Base-by-base conservation (phyloP, 257 asterid species). In the Scutellaria barbata region DNA sequence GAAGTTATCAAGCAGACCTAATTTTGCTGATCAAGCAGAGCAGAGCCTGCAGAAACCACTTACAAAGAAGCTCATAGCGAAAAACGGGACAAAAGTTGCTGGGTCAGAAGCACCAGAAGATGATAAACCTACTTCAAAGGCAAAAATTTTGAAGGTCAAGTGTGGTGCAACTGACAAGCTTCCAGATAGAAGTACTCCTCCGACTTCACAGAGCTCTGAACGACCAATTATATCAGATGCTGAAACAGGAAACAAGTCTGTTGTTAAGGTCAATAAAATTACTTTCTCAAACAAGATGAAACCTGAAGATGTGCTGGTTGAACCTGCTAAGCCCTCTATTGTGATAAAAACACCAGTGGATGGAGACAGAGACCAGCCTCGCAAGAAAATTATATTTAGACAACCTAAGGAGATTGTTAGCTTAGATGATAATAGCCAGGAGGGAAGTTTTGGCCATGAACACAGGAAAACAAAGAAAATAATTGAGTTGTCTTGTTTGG, bases 381-480 rank as follows among this genome's bases (percentile, higher is more conserved):
- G 89, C 70, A 95, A 90, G 82, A 89, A 89, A 83, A 81, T 92
- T 56, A 79, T 88, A 63, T 89, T 95, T 41, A 92, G 67, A 61
- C 67, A 87, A 54, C 95, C 96, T 7, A 95, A 85, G 76, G 98
- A 95, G 85, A 68, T 85, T 14, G 42, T 79, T 75, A 87, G 69
- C 77, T 76, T 84, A 64, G 98, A 95, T 13, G 95, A 95, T 5
- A 77, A 74, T 68, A 89, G 92, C 78, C 98, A 88, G 87, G 99
- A 95, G 54, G 99, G 95, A 76, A 89, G 95, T 72, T 74, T 78
- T 63, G 95, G 89, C 76, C 52, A 76, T 57, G 97, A 92, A 63
- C 80, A 78, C 81, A 80, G 90, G 79, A 95, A 95, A 79, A 92
- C 90, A n/a, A 92, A 83, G 83, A 95, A 85, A 81, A 86, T 95